phyloP scores from a whole-genome alignment of 2,329 filamentous ascomycete species.

The Lasiodiplodia theobromae region DNA sequence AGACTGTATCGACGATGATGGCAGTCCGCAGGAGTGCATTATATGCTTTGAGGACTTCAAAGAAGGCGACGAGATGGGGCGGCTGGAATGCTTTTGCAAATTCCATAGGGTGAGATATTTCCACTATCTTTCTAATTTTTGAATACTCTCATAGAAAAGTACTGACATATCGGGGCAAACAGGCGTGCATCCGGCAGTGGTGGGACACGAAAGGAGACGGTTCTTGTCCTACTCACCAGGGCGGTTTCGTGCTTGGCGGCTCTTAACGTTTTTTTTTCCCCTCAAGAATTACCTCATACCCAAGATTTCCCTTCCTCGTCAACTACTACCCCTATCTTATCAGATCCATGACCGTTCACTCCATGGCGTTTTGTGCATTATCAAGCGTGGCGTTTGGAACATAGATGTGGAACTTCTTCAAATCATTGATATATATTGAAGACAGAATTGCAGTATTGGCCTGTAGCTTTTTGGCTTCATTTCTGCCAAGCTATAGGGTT shows the following conservation, averaged over 20 bases:
- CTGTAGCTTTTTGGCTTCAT: background rate
- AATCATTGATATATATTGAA: background rate
- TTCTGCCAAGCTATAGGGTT: background rate
- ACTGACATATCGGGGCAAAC: background rate
- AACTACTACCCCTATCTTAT: background rate
- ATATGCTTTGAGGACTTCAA: slow-evolving; percentile 72
- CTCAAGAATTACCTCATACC: background rate
- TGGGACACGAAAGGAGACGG: slow-evolving; percentile 63
- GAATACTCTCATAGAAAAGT: background rate
- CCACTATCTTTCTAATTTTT: slow-evolving; percentile 24
- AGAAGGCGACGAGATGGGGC: slow-evolving; percentile 64
- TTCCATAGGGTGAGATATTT: slow-evolving; percentile 61
- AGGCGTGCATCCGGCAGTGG: slow-evolving; percentile 66
- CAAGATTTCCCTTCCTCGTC: background rate
- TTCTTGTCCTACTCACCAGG: slow-evolving; percentile 67
- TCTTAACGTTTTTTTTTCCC: background rate
- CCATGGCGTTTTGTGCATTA: background rate
- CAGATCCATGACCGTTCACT: background rate
- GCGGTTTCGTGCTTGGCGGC: slow-evolving; percentile 12
- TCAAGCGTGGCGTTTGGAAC: slow-evolving; percentile 11
- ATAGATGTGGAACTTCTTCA: background rate
- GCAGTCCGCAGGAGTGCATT: slow-evolving; percentile 62
- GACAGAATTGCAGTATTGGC: background rate
- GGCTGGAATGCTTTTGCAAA: slow-evolving; percentile 69
- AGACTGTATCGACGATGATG: slow-evolving; percentile 65